Conservation (phyloP, 2,329 filamentous ascomycete species). For the Neopestalotiopsis sp. region DNA sequence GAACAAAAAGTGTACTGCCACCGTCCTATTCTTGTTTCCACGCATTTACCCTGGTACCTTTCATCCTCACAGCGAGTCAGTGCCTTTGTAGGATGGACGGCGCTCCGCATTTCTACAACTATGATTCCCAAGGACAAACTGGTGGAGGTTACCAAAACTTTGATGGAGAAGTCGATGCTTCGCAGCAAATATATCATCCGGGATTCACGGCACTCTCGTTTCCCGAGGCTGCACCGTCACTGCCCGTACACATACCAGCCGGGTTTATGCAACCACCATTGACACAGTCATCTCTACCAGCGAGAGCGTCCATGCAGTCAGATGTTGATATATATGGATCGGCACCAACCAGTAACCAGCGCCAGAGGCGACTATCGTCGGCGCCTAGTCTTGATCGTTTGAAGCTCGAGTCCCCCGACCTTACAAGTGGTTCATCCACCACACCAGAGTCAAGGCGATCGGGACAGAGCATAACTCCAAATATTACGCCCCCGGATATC, state of each 20-base stretch:
- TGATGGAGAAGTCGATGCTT: slow-evolving; percentile 19
- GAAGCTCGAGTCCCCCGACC: slow-evolving; percentile 27
- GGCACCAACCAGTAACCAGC: background rate
- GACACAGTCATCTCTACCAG: slow-evolving; percentile 2
- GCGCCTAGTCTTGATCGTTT: slow-evolving; percentile 20
- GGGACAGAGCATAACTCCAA: slow-evolving; percentile 28
- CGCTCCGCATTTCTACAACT: slow-evolving; percentile 27
- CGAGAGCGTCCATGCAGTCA: background rate
- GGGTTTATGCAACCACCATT: background rate
- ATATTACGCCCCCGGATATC: slow-evolving; percentile 23
- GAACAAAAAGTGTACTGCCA: background rate
- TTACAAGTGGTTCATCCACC: slow-evolving; percentile 33
- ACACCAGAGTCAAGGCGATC: slow-evolving; percentile 31
- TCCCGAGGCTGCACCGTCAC: slow-evolving; percentile 21
- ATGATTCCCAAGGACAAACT: slow-evolving; percentile 27
- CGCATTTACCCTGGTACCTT: background rate
- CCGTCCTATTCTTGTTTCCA: background rate
- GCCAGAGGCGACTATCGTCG: slow-evolving; percentile 19
- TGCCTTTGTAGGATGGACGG: slow-evolving; percentile 28
- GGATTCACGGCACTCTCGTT: slow-evolving; percentile 20
- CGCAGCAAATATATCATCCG: slow-evolving; percentile 22
- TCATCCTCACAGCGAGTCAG: background rate
- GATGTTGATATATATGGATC: slow-evolving; percentile 13
- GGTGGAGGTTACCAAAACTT: slow-evolving; percentile 27
- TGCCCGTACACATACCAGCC: background rate